phyloP scores from a whole-genome alignment of 1,139 yeast genomes.

The Kodamaea sp. region DNA sequence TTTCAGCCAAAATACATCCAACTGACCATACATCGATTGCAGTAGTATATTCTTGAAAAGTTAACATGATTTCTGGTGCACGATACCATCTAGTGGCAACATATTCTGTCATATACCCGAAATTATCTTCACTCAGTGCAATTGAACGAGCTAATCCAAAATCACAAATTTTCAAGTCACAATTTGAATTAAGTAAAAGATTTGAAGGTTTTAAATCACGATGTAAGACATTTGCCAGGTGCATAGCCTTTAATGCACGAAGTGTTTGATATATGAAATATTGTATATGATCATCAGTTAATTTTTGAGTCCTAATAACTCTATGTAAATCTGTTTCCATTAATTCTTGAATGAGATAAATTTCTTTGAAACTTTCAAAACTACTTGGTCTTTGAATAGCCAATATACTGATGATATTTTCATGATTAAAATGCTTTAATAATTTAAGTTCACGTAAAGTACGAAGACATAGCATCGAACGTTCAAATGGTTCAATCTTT shows the following conservation, averaged over 20 bases:
- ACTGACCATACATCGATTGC: constrained; percentile 97
- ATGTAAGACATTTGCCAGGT: constrained; percentile 86
- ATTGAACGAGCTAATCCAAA: constrained; percentile 80
- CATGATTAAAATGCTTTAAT: constrained; percentile 83
- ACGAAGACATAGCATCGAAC: constrained; percentile 86
- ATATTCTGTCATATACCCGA: constrained; percentile 87
- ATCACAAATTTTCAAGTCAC: constrained; percentile 92
- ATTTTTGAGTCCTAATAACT: constrained; percentile 79
- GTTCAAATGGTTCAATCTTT: constrained; percentile 89
- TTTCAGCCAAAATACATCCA: constrained; percentile 93
- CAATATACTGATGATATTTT: constrained; percentile 83
- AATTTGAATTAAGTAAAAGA: constrained; percentile 79
- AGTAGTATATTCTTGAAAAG: constrained; percentile 87
- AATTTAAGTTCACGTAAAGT: constrained; percentile 88
- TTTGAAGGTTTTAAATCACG: constrained; percentile 92
- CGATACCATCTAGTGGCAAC: constrained; percentile 98
- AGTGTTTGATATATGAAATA: constrained; percentile 88
- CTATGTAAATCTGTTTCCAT: constrained; percentile 96
- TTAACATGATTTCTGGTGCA: constrained; percentile 95
- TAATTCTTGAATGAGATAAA: constrained; percentile 87
- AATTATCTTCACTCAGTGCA: constrained; percentile 51
- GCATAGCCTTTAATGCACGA: constrained; percentile 86
- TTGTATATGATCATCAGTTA: constrained; percentile 90
- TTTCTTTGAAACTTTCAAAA: constrained; percentile 76
- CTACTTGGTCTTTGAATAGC: constrained; percentile 87